A percentile compares a stretch with the other conserved stretches of the same genome.
phyloP scores from a whole-genome alignment of 2,329 filamentous ascomycete genomes.

The Pseudocercospora fijiensis region DNA sequence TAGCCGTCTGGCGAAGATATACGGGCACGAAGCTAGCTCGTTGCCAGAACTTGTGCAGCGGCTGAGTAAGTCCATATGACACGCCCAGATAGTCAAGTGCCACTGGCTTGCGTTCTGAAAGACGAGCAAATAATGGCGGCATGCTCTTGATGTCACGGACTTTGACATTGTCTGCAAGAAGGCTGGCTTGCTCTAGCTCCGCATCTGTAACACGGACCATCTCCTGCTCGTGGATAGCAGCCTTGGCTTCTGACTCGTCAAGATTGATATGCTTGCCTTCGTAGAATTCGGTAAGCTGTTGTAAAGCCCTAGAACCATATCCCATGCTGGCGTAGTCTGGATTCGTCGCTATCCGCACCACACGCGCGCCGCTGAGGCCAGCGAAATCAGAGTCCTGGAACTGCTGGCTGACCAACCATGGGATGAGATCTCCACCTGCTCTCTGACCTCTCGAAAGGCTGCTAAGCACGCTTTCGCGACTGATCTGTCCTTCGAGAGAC shows the following conservation, averaged over 20 bases:
- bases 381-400: slow-evolving; percentile 98
- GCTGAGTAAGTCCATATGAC: slow-evolving; percentile 84
- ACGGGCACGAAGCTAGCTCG: slow-evolving; percentile 80
- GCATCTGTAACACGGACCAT: slow-evolving; percentile 79
- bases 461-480: slow-evolving; percentile 85
- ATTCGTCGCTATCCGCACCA: slow-evolving; percentile 94
- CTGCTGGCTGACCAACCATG: slow-evolving; percentile 95
- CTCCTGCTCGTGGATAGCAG: slow-evolving; percentile 47
- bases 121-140: slow-evolving; percentile 87
- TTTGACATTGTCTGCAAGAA: slow-evolving; percentile 84
- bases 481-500: slow-evolving; percentile 91
- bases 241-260: slow-evolving; percentile 64
- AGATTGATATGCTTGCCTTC: slow-evolving; percentile 87
- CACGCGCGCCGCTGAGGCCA: slow-evolving; percentile 81
- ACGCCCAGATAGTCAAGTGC: slow-evolving; percentile 90
- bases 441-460: slow-evolving; percentile 84
- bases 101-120: slow-evolving; percentile 78
- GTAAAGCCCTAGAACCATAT: slow-evolving; percentile 84
- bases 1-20: slow-evolving; percentile 91
- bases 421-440: slow-evolving; percentile 89
- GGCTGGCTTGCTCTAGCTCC: slow-evolving; percentile 71
- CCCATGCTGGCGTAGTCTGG: slow-evolving; percentile 91
- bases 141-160: slow-evolving; percentile 87
- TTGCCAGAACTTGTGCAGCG: slow-evolving; percentile 97
- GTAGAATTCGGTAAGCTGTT: slow-evolving; percentile 88